Evolutionary conservation across 169 alveolate species (phyloP), one percentile per base, ranked within the genome.

Genomic region (Plasmodium billcollinsi): DNA sequence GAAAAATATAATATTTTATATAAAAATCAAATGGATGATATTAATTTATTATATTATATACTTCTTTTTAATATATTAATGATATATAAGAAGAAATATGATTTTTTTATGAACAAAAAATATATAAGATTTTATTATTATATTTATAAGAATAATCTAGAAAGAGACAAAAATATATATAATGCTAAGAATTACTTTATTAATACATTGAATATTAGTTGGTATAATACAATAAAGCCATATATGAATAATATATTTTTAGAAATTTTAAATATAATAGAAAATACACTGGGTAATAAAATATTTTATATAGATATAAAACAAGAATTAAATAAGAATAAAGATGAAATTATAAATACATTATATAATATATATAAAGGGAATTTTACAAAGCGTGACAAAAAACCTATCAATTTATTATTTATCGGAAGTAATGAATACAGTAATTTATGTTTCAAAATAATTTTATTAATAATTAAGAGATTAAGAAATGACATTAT

Each of bases 391-490:
- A 21, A 26, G 6, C 11, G 45, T 20, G 65, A 33, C 7, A 45
- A 18, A 6, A 74, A 39, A 39, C 21, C 20, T 21, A 18, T 78
- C 12, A 52, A 59, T 8, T 33, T 78, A 9, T 49, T 78, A 65
- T 78, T 65, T 59, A 78, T 78, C 9, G 89, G 89, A 59, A 66
- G 89, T 20, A 78, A 78, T 59, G 89, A 78, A 45, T 78, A 65
- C 45, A 78, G 89, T 33, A 33, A 24, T 58, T 50, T 78, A 26
- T 78, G 89, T 59, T 33, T 78, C 20, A 78, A 52, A 66, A 21
- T 78, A n/a, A 78, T 78, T 43, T 50, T 26, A 39, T 78, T 78
- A 66, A 78, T 78, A 20, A 52, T 78, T 47, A 78, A 66, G 45
- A 52, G 20, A 24, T 18, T 78, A 21, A 78, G 89, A 66, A 78